Evolutionary conservation across 768 basidiomycete genomes (phyloP), one percentile per base, ranked within the genome.

Genomic region (Agrocybe praecox): DNA sequence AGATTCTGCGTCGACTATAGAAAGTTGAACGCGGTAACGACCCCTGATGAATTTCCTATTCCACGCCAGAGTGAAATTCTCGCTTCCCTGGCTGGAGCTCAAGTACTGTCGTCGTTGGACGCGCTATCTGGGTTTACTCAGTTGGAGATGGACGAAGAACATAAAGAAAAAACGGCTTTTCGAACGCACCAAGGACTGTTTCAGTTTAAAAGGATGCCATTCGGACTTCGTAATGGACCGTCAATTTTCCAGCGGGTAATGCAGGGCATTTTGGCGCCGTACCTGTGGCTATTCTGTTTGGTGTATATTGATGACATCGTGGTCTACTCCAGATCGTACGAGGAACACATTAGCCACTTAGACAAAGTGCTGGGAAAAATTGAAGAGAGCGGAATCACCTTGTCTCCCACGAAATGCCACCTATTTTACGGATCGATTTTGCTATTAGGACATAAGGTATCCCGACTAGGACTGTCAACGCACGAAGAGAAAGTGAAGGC

Each of bases 231-330:
- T 0, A 72, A 72, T 49, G 69, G 73, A 0, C 77, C 76, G 0
- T 62, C 69, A 0, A 64, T 74, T 1, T 77, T 77, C 52, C 77
- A 78, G 52, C 49, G 72, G 10, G 57, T 75, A 0, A 78, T 79
- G 75, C 72, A 76, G 36, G 52, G 50, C 6, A 54, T 75, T 0
- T 57, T 76, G 2, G 61, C 69, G 0, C 71, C 67, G 0, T 75
- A 58, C 50, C 52, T 76, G 9, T 75, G 74, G 73, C 44, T 74
- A 2, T 74, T 75, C 40, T 49, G 68, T 0, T 49, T 74, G 7
- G 75, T 76, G 0, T 79, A 78, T 48, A 74, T 77, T 12, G 72
- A 79, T 46, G 69, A 78, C 45, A 76, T 77, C 0, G 64, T 76
- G 0, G 62, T 75, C 0, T 76, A 63, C 43, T 70, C 67, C 0